Conservation (phyloP, 2,329 filamentous ascomycete species). For the Trichoderma citrinoviride region DNA sequence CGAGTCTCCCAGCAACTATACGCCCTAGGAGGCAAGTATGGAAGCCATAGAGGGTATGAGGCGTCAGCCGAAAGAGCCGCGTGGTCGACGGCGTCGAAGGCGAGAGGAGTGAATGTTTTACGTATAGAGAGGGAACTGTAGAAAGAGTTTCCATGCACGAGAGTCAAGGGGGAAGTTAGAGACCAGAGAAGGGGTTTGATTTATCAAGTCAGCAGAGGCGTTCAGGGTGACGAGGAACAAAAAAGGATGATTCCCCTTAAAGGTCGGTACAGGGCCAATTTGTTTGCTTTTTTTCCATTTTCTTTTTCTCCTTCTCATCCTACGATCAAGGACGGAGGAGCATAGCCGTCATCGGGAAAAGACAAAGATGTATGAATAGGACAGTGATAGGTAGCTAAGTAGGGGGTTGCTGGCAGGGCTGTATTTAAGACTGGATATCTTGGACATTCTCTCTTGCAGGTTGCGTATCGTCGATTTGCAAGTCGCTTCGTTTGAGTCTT, state of each 20-base stretch:
- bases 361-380: background rate
- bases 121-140: background rate
- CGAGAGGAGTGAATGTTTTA: background rate
- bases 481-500: too few relatives aligned
- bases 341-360: background rate
- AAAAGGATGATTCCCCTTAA: slow-evolving; percentile 31
- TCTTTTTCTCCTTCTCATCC: too few relatives aligned
- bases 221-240: slow-evolving; percentile 24
- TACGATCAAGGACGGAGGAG: background rate
- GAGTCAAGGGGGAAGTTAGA: background rate
- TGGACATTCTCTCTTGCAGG: too few relatives aligned
- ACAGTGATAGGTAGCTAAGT: too few relatives aligned
- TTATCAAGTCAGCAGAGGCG: slow-evolving; percentile 24
- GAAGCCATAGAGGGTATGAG: background rate
- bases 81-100: background rate
- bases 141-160: background rate
- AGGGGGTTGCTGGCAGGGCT: too few relatives aligned
- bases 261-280: slow-evolving; percentile 15
- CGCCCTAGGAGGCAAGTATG: slow-evolving; percentile 1
- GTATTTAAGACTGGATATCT: too few relatives aligned
- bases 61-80: background rate
- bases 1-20: slow-evolving; percentile 17
- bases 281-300: background rate
- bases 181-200: background rate
- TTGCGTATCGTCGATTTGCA: too few relatives aligned